Percentiles rank a stretch among this genome's conserved stretches.
phyloP scores from a whole-genome alignment of 371 early-diverging fungal genomes.

The Actinomucor elegans region DNA sequence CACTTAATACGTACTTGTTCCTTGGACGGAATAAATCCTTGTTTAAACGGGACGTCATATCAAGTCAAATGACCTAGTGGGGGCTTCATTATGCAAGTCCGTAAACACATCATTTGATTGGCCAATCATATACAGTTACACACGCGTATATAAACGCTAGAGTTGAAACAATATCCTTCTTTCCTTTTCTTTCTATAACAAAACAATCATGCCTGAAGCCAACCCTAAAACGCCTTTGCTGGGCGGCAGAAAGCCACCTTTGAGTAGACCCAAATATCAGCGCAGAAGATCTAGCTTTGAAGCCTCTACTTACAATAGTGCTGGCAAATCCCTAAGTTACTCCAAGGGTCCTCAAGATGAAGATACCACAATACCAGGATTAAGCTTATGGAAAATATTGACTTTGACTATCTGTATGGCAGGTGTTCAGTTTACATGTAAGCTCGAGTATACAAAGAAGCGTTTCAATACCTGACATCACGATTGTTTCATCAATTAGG shows the following conservation, averaged over 20 bases:
- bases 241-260: slow-evolving; percentile 21
- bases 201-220: slow-evolving; percentile 16
- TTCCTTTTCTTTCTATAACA: neutral
- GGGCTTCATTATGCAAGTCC: too few species aligned
- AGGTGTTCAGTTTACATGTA: slow-evolving; percentile 62
- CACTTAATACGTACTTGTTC: neutral
- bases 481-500: slow-evolving; percentile 27
- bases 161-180: too few species aligned
- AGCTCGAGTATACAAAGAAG: slow-evolving; percentile 9
- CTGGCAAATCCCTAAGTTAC: slow-evolving; percentile 16
- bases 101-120: too few species aligned
- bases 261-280: slow-evolving; percentile 21
- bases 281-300: slow-evolving; percentile 27
- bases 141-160: too few species aligned
- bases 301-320: slow-evolving; percentile 25
- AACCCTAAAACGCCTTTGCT: slow-evolving; percentile 25
- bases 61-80: too few species aligned
- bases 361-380: slow-evolving; percentile 16
- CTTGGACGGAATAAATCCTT: neutral
- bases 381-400: slow-evolving; percentile 21
- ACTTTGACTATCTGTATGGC: slow-evolving; percentile 52
- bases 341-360: slow-evolving; percentile 2
- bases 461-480: slow-evolving; percentile 8
- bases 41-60: too few species aligned
- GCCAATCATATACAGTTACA: too few species aligned